Conservation (phyloP, 2,329 filamentous ascomycete genomes). For the Calonectria montana region DNA sequence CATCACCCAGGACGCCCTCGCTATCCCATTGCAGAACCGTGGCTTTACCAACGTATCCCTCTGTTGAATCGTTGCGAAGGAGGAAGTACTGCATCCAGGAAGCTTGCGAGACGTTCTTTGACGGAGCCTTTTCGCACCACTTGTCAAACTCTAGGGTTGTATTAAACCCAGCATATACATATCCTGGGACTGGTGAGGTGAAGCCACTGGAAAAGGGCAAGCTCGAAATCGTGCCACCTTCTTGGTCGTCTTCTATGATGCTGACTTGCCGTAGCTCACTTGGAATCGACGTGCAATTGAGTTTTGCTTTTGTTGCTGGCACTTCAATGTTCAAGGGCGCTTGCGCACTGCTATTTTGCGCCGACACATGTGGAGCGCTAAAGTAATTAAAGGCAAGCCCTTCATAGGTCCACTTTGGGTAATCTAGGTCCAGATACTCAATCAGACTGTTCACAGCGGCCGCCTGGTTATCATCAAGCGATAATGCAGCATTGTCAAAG, state of each 20-base stretch:
- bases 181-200: slow-evolving; percentile 1
- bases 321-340: slow-evolving; percentile 27
- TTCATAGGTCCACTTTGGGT: slow-evolving; percentile 46
- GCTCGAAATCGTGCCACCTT: neutral
- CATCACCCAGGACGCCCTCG: slow-evolving; percentile 29
- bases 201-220: slow-evolving; percentile 19
- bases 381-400: slow-evolving; percentile 42
- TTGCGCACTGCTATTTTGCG: slow-evolving; percentile 18
- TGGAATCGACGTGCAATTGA: slow-evolving; percentile 35
- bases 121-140: slow-evolving; percentile 32
- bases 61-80: slow-evolving; percentile 26
- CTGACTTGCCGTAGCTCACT: slow-evolving; percentile 22
- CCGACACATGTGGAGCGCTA: slow-evolving; percentile 12
- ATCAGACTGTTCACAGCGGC: slow-evolving; percentile 41
- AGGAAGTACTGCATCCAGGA: slow-evolving; percentile 36
- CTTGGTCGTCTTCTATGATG: slow-evolving; percentile 17
- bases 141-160: slow-evolving; percentile 31
- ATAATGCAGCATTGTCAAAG: slow-evolving; percentile 33
- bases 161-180: slow-evolving; percentile 31
- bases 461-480: slow-evolving; percentile 36
- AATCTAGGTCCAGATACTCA: slow-evolving; percentile 41
- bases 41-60: slow-evolving; percentile 35
- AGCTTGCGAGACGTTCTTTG: slow-evolving; percentile 17
- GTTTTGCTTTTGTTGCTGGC: slow-evolving; percentile 30
- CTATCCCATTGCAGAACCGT: slow-evolving; percentile 34